Evolutionary conservation across 192 early-diverging fungal species (phyloP), one percentile per base, ranked within the genome.

Genomic region (Umbelopsis sp.): DNA sequence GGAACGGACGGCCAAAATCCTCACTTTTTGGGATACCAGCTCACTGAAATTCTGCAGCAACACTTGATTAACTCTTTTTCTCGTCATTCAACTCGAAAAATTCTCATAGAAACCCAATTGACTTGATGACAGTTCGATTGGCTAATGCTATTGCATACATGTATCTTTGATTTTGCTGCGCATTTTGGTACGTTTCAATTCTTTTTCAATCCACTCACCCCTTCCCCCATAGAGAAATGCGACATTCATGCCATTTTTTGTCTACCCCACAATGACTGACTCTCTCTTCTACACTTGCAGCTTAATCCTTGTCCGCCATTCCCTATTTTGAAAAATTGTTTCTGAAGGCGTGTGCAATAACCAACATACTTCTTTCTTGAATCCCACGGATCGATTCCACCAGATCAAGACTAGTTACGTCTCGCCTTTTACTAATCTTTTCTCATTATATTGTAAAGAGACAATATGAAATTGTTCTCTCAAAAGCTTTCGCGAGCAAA

Each of bases 401-500:
- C 56, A 1, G 56, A 62, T 62, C 56, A 32, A 1, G 0, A 22
- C 17, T 29, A 32, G 16, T 49, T 16, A 20, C 56, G 29, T 31
- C 31, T 34, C 56, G 17, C 29, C 56, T 34, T 29, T 26, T 20
- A n/a, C 56, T 41, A 5, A 36, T n/a, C 56, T 22, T 62, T 34
- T 62, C 12, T n/a, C 3, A 26, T 10, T 32, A 20, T 34, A 34
- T 7, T 32, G 17, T 20, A 32, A 29, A 62, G 29, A 62, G 31
- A 4, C 56, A 34, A 62, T 62, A 62, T 62, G 56, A 62, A 62
- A 34, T 34, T 62, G 26, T 62, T 62, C 56, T 62, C 56, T 62
- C 56, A 62, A 62, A 62, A 62, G 29, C 56, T 62, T 62, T 62
- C 56, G 17, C 56, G 56, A 62, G 56, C 56, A 62, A 62, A 62